phyloP scores from a whole-genome alignment of 2,329 filamentous ascomycete species.

The Monosporascus cannonballus region DNA sequence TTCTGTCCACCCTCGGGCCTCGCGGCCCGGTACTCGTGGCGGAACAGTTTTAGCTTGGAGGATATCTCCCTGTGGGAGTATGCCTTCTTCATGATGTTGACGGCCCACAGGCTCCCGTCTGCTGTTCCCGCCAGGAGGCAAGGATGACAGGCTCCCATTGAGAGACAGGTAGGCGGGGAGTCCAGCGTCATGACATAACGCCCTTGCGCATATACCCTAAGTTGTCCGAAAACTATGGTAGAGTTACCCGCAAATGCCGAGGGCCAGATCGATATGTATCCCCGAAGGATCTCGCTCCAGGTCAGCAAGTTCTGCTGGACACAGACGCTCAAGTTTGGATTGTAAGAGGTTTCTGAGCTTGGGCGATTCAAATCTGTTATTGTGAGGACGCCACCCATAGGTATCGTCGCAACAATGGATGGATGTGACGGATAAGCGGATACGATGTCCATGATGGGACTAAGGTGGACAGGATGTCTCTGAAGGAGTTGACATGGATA shows the following conservation, averaged over 20 bases:
- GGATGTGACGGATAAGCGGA: slow-evolving; percentile 52
- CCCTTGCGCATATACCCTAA: slow-evolving; percentile 45
- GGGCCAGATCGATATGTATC: slow-evolving; percentile 47
- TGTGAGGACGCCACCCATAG: slow-evolving; percentile 47
- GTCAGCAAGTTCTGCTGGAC: slow-evolving; percentile 48
- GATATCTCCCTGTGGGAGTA: slow-evolving; percentile 34
- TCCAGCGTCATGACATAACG: slow-evolving; percentile 46
- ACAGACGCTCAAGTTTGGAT: slow-evolving; percentile 42
- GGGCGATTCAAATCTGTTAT: slow-evolving; percentile 48
- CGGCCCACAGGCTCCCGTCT: slow-evolving; percentile 47
- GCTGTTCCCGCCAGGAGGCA: slow-evolving; percentile 47
- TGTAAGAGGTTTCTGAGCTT: slow-evolving; percentile 46
- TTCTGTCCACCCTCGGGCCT: slow-evolving; percentile 12
- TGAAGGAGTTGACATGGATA: slow-evolving; percentile 42
- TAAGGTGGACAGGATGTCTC: slow-evolving; percentile 48
- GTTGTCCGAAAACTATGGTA: slow-evolving; percentile 46
- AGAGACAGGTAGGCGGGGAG: slow-evolving; percentile 44
- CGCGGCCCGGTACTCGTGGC: slow-evolving; percentile 45
- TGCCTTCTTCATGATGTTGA: slow-evolving; percentile 38
- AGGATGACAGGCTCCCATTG: slow-evolving; percentile 45
- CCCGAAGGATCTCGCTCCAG: slow-evolving; percentile 50
- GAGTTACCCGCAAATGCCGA: slow-evolving; percentile 47
- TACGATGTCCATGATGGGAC: slow-evolving; percentile 46
- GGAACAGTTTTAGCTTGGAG: slow-evolving; percentile 40
- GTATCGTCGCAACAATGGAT: slow-evolving; percentile 48